phyloP scores from a whole-genome alignment of 768 basidiomycete species.

The Amanita inopinata region DNA sequence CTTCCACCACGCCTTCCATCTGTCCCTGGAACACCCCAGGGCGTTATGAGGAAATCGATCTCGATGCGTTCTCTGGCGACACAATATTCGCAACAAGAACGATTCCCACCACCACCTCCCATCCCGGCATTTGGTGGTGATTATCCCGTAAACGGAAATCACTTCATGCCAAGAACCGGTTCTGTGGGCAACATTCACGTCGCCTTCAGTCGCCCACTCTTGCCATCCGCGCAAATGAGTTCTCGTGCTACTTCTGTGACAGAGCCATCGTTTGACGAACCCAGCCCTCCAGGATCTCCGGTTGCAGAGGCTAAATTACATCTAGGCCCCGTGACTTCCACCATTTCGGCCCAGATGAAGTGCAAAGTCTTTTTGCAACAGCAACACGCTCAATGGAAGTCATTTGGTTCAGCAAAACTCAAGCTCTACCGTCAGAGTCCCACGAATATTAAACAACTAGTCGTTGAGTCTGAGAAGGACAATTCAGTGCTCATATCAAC shows the following conservation, averaged over 20 bases:
- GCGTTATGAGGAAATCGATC: conserved; percentile 36
- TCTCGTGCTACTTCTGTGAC: conserved; percentile 42
- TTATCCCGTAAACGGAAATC: conserved; percentile 21
- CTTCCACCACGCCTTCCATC: conserved; percentile 33
- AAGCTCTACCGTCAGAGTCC: conserved; percentile 81
- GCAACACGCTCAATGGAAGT: conserved; percentile 97
- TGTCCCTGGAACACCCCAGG: conserved; percentile 30
- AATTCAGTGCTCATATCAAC: conserved; percentile 84
- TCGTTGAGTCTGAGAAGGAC: conserved; percentile 80
- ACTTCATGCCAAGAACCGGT: conserved; percentile 25
- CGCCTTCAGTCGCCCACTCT: conserved; percentile 40
- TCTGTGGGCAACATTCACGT: conserved; percentile 30
- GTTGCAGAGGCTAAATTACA: conserved; percentile 40
- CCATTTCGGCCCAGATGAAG: conserved; percentile 86
- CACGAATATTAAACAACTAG: conserved; percentile 90
- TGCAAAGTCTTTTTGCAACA: conserved; percentile 98
- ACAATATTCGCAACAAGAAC: conserved; percentile 38
- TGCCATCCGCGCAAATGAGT: conserved; percentile 54
- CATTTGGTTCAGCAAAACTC: conserved; percentile 78
- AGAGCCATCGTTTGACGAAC: conserved; percentile 48
- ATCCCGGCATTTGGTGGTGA: conserved; percentile 32
- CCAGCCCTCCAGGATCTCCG: conserved; percentile 83
- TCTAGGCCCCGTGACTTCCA: conserved; percentile 64
- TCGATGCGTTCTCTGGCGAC: conserved; percentile 52
- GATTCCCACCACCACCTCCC: conserved; percentile 26